Evolutionary conservation across 345 rosid species (phyloP).

Genomic region (Gossypium raimondii): DNA sequence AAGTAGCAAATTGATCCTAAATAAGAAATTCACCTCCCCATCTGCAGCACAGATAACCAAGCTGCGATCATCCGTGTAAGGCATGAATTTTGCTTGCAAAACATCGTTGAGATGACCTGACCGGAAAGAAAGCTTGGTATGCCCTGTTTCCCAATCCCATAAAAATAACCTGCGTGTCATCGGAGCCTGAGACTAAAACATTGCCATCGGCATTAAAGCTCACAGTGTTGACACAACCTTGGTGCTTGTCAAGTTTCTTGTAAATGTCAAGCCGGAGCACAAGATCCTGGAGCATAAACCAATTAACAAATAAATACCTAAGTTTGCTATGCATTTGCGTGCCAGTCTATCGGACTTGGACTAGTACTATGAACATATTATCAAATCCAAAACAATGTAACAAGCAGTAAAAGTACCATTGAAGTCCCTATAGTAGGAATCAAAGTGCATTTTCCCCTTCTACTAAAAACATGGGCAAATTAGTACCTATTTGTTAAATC

Average conservation of each 20-base stretch:
- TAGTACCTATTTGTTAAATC: too few species aligned
- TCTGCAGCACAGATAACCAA: slow-evolving; percentile 91
- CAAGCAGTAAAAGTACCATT: too few species aligned
- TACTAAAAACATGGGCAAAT: too few species aligned
- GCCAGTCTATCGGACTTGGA: too few species aligned
- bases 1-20: background rate
- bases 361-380: too few species aligned
- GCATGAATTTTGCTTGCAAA: slow-evolving; percentile 79
- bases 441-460: too few species aligned
- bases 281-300: slow-evolving; percentile 48
- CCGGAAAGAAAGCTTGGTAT: slow-evolving; percentile 53
- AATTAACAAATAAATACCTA: slow-evolving; percentile 6
- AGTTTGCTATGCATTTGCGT: too few species aligned
- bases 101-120: slow-evolving; percentile 72
- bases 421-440: too few species aligned
- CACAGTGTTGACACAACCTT: slow-evolving; percentile 79
- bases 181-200: slow-evolving; percentile 79
- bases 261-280: slow-evolving; percentile 57
- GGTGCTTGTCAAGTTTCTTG: slow-evolving; percentile 64
- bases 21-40: slow-evolving; percentile 50
- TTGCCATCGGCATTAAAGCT: slow-evolving; percentile 63
- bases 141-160: slow-evolving; percentile 84
- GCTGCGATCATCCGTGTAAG: slow-evolving; percentile 65
- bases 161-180: slow-evolving; percentile 61
- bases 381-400: too few species aligned